A percentile compares a stretch with the other conserved stretches of the same genome.
Conservation (phyloP, 495 filamentous ascomycete genomes). For the Trichoderma reesei region DNA sequence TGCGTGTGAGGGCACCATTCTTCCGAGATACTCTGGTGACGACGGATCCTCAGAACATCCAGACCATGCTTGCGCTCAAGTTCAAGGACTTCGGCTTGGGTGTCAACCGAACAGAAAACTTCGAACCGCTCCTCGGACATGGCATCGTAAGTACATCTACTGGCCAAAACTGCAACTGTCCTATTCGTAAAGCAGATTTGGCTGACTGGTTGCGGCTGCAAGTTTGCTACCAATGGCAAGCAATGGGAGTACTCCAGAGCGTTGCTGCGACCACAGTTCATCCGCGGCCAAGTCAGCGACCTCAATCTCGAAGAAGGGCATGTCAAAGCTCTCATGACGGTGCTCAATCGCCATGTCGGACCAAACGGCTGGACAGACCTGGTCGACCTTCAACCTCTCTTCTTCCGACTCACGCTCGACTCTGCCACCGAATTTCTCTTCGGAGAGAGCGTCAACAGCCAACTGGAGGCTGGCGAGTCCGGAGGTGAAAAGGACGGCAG, state of each 20-base stretch:
- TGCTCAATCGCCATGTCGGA: background rate
- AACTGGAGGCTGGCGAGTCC: background rate
- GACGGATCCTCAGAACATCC: conserved; percentile 53
- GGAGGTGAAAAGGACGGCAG: background rate
- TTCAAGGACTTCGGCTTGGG: conserved; percentile 54
- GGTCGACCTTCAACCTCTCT: conserved; percentile 53
- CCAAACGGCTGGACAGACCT: conserved; percentile 19
- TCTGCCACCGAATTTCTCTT: conserved; percentile 66
- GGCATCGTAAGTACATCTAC: conserved; percentile 36
- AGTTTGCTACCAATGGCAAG: conserved; percentile 55
- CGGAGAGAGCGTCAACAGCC: conserved; percentile 38
- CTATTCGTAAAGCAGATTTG: background rate
- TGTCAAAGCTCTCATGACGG: conserved; percentile 37
- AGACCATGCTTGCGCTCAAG: conserved; percentile 48
- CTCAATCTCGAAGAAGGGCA: conserved; percentile 51
- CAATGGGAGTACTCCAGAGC: conserved; percentile 56
- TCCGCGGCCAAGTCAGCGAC: conserved; percentile 49
- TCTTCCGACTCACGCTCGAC: conserved; percentile 60
- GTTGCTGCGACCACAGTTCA: conserved; percentile 56
- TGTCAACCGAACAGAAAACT: conserved; percentile 30
- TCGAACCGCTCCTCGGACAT: conserved; percentile 50
- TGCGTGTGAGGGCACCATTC: background rate
- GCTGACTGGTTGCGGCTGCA: background rate
- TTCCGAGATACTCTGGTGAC: conserved; percentile 34
- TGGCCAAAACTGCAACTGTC: background rate